These are phyloP conservation scores for Plantago coronopus DNA, from an alignment of 305 asterid species.

Conservation along the genomic window DNA sequence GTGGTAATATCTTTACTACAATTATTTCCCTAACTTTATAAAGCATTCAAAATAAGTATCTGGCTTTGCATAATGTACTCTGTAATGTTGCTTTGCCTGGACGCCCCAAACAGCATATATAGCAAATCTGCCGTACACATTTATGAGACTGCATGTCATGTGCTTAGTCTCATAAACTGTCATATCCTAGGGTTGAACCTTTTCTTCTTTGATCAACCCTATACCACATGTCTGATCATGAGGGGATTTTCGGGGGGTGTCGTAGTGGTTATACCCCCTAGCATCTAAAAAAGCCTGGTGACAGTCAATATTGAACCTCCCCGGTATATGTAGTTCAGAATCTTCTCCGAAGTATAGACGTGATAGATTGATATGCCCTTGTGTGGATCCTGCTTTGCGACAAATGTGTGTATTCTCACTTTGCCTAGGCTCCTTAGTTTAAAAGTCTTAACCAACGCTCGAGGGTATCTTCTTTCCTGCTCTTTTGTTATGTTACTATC, in stretches of 20 bases:
- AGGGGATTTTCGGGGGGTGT: no score
- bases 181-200: no score
- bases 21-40: no score
- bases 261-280: no score
- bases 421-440: no score
- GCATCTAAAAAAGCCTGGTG: no score
- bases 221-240: not conserved
- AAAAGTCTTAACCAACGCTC: not conserved
- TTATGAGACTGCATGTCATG: not conserved
- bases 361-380: not conserved
- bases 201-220: no score
- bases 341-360: not conserved
- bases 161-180: no score
- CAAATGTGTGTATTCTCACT: not conserved
- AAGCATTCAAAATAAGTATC: not conserved
- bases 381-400: not conserved
- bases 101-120: not conserved
- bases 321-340: not conserved
- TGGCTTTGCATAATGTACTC: not conserved
- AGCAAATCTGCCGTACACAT: not conserved
- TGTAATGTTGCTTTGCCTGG: not conserved
- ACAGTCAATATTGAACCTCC: not conserved
- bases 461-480: not conserved
- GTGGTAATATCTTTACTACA: not conserved
- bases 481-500: not conserved